Base-by-base conservation (phyloP, 257 asterid genomes). In the Apocynum venetum region DNA sequence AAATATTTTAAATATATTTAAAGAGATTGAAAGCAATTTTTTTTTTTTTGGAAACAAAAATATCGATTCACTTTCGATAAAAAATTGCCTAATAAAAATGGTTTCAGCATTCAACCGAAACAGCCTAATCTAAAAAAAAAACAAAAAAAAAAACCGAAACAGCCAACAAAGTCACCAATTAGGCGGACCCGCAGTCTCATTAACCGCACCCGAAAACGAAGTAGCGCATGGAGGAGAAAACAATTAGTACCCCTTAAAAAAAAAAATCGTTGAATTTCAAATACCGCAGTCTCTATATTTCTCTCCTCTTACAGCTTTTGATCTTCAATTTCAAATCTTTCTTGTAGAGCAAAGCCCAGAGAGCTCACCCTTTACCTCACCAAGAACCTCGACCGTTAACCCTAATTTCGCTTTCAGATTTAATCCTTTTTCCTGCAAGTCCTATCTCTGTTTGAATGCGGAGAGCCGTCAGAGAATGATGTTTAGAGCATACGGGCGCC, bases 401-500 rank as follows among this genome's bases (percentile, higher is more conserved):
- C 82, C 83, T 76, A 69, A 43, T 71, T 76, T 25, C 15, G 3
- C 47, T 72, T 67, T 56, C 74, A 55, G 47, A 56, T 68, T 52
- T 75, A 7, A 40, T 67, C 57, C 19, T 59, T 51, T 65, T 57
- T 52, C 47, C 56, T 47, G n/a, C 12, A 80, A 67, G 41, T 57
- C 76, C 57, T 11, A 38, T 12, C 48, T 46, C 49, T 69, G 56
- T 43, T 77, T 66, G 25, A 52, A 65, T 60, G 82, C 53, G 4
- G 56, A 68, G 76, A 56, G 77, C 60, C 70, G 67, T 47, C 6
- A 11, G 49, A 61, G 38, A 47, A 88, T 90, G 92, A 83, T 90
- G 13, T 88, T 80, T 47, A 85, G 93, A 60, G 88, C 87, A 11
- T 84, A 88, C 83, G 92, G 94, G 61, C 86, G 94, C n/a, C 91